Evolutionary conservation across 164 flowering plant genomes (phyloP), one percentile per base, ranked within the genome.

Genomic region (Chloranthus sessilifolius): DNA sequence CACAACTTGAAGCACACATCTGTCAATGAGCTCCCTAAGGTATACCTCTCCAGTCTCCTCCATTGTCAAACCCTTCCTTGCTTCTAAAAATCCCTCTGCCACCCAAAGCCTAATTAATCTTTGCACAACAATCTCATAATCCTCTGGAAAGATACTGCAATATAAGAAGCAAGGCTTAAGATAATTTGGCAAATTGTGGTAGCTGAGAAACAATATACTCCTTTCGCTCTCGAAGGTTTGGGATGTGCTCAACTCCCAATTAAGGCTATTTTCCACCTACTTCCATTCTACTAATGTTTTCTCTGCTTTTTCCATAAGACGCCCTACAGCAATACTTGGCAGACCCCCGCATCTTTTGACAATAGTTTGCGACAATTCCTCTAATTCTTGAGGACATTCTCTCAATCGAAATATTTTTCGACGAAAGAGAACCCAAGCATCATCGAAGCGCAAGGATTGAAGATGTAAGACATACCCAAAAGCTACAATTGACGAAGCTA

Each of bases 401-500:
- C n/a, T 33, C 22, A 12, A 20, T 3, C 19, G 27, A 26, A 56
- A 47, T 37, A 55, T 55, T 17, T 28, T 41, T 19, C 22, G 28
- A 33, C 38, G 9, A 23, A 58, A 48, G 1, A 58, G 48, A 0
- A 12, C 24, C 55, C 61, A 31, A 8, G 53, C 33, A 1, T 39
- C 28, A 2, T 41, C 12, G 2, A 7, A n/a, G 10, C 22, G 12
- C 10, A 48, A 41, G 22, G 28, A 47, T 21, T 41, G 7, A 5
- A 49, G 38, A 3, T 21, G 47, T 6, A 10, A 28, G 9, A 49
- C 26, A 19, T 11, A 7, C 23, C 36, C 17, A n/a, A 49, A 59
- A 9, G 38, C 50, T 20, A 68, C 80, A 1, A 61, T 22, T 11
- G 63, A 49, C 19, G 63, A 17, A 25, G 80, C 72, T 9, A 82